Conservation (phyloP, 2,329 filamentous ascomycete species). For the Aspergillus costaricaensis region DNA sequence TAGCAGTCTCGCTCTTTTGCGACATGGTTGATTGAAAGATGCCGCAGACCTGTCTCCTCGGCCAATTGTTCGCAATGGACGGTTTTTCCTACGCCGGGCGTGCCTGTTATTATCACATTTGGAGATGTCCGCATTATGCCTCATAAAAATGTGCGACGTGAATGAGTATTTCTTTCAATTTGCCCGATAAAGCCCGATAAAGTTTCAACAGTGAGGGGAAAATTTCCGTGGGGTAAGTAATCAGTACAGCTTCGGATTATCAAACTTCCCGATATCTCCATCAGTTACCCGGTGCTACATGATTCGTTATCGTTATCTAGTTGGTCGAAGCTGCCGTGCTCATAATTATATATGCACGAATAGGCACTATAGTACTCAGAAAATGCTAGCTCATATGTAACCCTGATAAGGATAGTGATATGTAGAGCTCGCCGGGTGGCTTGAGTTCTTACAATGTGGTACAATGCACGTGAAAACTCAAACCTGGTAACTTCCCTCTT, state of each 20-base stretch:
- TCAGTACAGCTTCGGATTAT: slow-evolving; percentile 10
- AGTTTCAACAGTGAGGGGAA: slow-evolving; percentile 5
- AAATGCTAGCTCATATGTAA: too few species aligned
- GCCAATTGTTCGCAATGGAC: slow-evolving; percentile 84
- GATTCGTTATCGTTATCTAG: too few species aligned
- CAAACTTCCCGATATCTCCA: neutral
- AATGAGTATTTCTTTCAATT: neutral
- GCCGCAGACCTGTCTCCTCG: slow-evolving; percentile 72
- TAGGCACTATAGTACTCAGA: neutral
- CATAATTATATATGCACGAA: neutral
- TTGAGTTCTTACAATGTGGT: too few species aligned
- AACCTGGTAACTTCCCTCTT: too few species aligned
- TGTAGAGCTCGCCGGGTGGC: too few species aligned
- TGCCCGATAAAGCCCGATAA: neutral
- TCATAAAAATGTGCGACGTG: slow-evolving; percentile 1
- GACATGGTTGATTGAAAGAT: slow-evolving; percentile 85
- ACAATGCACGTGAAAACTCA: too few species aligned
- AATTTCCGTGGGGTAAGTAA: slow-evolving; percentile 24
- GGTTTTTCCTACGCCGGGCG: slow-evolving; percentile 93
- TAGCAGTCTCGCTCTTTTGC: slow-evolving; percentile 87
- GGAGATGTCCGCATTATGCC: slow-evolving; percentile 53
- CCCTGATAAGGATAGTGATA: too few species aligned
- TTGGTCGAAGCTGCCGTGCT: neutral
- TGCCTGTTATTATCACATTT: slow-evolving; percentile 94
- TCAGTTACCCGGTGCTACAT: neutral